Percentiles rank a stretch among this genome's conserved stretches.
Conservation (phyloP, 1,139 yeast genomes). For the Meyerozyma athensensis region DNA sequence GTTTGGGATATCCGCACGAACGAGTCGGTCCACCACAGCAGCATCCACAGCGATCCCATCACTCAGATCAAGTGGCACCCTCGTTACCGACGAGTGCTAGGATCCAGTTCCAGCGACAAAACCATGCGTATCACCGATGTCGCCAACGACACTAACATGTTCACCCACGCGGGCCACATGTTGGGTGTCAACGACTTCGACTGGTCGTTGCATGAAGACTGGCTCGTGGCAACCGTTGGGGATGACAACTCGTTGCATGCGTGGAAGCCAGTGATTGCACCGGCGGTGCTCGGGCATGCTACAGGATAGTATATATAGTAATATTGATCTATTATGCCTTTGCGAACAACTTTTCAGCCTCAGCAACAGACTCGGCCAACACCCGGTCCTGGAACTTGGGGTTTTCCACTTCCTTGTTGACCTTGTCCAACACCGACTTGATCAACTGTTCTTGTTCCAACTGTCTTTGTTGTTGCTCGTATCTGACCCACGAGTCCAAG, state of each 20-base stretch:
- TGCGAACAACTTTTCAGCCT: constrained; percentile 79
- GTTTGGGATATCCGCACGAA: constrained; percentile 68
- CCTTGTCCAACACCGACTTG: constrained; percentile 80
- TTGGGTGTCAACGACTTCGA: constrained; percentile 79
- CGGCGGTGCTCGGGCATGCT: background rate
- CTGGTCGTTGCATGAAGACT: constrained; percentile 79
- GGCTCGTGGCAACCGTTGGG: constrained; percentile 79
- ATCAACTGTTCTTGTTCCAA: constrained; percentile 92
- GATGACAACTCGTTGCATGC: constrained; percentile 86
- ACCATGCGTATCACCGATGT: constrained; percentile 70
- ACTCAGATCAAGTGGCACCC: constrained; percentile 83
- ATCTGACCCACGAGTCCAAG: constrained; percentile 98
- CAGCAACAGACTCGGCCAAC: constrained; percentile 85
- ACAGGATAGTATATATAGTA: background rate
- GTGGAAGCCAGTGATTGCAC: constrained; percentile 57
- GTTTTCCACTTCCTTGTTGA: constrained; percentile 76
- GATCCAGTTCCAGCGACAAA: constrained; percentile 70
- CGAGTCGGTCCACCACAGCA: constrained; percentile 20
- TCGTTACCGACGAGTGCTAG: constrained; percentile 51
- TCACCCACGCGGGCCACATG: constrained; percentile 89
- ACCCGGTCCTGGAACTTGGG: constrained; percentile 93
- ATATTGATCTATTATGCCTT: constrained; percentile 25
- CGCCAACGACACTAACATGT: constrained; percentile 43
- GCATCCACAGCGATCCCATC: constrained; percentile 57
- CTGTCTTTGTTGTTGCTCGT: constrained; percentile 95